Percentiles rank a stretch among this genome's conserved stretches.
Evolutionary conservation across 2,329 filamentous ascomycete species (phyloP).

Genomic region (Didymella glomerata): DNA sequence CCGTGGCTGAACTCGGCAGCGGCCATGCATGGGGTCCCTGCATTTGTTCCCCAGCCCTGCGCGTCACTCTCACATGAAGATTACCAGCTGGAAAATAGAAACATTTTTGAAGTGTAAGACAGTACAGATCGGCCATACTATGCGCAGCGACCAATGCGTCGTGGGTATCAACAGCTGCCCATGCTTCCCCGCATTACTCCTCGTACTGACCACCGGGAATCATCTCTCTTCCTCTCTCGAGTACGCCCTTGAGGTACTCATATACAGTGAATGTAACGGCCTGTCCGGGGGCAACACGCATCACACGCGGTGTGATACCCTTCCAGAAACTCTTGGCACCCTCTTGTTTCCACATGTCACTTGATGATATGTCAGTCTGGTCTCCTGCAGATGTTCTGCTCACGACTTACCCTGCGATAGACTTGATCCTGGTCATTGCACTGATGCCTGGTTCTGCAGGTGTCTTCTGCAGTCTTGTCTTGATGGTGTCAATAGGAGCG

Average conservation of each 20-base stretch:
- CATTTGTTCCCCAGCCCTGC: conserved; percentile 6
- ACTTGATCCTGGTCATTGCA: conserved; percentile 78
- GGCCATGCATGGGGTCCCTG: conserved; percentile 22
- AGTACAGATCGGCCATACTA: conserved; percentile 13
- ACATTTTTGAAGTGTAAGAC: neutral
- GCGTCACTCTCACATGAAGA: conserved; percentile 11
- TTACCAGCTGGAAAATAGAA: neutral
- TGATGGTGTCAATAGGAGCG: conserved; percentile 98
- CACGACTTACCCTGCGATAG: conserved; percentile 67
- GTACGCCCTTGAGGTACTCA: conserved; percentile 59
- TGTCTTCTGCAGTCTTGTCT: conserved; percentile 92
- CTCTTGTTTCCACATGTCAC: conserved; percentile 76
- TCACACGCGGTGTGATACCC: conserved; percentile 96
- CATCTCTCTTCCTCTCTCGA: conserved; percentile 59
- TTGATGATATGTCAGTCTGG: conserved; percentile 28
- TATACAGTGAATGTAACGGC: conserved; percentile 74
- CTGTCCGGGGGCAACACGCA: conserved; percentile 96
- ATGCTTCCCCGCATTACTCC: conserved; percentile 49
- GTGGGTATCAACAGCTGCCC: conserved; percentile 27
- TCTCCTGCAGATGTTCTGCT: neutral
- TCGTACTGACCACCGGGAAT: conserved; percentile 58
- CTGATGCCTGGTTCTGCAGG: conserved; percentile 82
- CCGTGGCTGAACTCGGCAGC: conserved; percentile 25
- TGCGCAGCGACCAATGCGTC: conserved; percentile 2
- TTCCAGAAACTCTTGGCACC: conserved; percentile 97